Percentiles rank a stretch among this genome's conserved stretches.
These are phyloP conservation scores for Trypanosoma cruzi DNA, from an alignment of 208 protist genomes.

Conservation along the genomic window DNA sequence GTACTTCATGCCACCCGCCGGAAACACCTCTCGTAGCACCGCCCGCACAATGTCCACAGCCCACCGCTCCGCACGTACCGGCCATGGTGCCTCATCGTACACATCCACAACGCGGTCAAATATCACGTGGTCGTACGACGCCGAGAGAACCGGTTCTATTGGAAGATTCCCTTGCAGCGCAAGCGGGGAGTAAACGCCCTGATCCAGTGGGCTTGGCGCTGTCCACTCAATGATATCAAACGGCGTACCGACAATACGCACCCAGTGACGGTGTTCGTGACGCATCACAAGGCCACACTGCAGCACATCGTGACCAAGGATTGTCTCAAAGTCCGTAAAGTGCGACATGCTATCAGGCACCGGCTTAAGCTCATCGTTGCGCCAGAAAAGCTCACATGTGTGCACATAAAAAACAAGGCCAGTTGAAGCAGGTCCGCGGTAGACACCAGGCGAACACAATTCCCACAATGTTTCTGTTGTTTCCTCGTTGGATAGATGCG, in stretches of 20 bases:
- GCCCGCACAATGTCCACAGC: slow-evolving; percentile 54
- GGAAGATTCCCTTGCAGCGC: slow-evolving; percentile 44
- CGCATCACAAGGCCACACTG: slow-evolving; percentile 78
- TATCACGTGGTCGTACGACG: slow-evolving; percentile 39
- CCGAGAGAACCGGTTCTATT: slow-evolving; percentile 32
- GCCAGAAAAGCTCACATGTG: slow-evolving; percentile 83
- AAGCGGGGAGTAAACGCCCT: slow-evolving; percentile 55
- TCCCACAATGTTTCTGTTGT: neutral
- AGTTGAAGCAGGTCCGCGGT: slow-evolving; percentile 35
- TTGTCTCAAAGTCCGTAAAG: slow-evolving; percentile 82
- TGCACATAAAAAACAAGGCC: slow-evolving; percentile 76
- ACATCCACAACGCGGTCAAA: slow-evolving; percentile 59
- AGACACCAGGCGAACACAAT: slow-evolving; percentile 38
- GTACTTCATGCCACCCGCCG: slow-evolving; percentile 42
- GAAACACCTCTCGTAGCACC: slow-evolving; percentile 43
- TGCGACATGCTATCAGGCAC: slow-evolving; percentile 89
- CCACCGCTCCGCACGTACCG: slow-evolving; percentile 63
- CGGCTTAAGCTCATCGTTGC: slow-evolving; percentile 75
- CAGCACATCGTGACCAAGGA: slow-evolving; percentile 70
- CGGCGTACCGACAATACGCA: slow-evolving; percentile 79
- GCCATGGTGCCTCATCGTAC: slow-evolving; percentile 47
- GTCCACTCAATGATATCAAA: slow-evolving; percentile 86
- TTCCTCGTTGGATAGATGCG: neutral
- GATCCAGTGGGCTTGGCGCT: slow-evolving; percentile 34
- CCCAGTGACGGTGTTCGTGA: slow-evolving; percentile 68